Base-by-base conservation (phyloP, 352 stramenopile species). In the Globisporangium rhizosaccharum region DNA sequence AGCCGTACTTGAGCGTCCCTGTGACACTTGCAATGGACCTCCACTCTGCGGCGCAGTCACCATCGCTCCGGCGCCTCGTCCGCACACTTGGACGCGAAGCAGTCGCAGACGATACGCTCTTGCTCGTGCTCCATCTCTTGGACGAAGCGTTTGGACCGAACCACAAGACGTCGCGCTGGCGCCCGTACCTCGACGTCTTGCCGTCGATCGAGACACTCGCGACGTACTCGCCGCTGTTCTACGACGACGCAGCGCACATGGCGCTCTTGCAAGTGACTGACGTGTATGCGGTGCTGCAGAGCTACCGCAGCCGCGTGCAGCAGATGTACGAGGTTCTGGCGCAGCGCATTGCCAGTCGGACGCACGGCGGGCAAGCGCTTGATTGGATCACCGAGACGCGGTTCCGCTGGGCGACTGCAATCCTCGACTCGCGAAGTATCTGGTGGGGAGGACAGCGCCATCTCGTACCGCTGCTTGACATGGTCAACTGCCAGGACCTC, bases 381-480 rank as follows among this genome's bases (percentile, higher is more conserved):
- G 28, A 62, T 12, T 88, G 88, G 67, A 67, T 96, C 25, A 90
- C 80, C 0, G 64, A 71, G 42, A 56, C 71, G 20, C 68, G 70
- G 25, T 96, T 96, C 56, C 60, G 61, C 12, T 97, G 88, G 86
- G 92, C 88, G 6, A 83, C 73, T 36, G 79, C 81, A 11, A 90
- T 97, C 18, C 71, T 97, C 14, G 92, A 97, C 66, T 95, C 80
- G 12, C 82, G 94, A 37, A 90, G 75, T 51, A 98, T 98, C 71
- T 98, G 93, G 93, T 98, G 93, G 93, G 65, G 69, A 7, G 79
- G 87, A 3, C 66, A 92, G 49, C 78, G 90, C 14, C 90, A 98
- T 47, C 73, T 98, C 12, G 90, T 97, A 36, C 95, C 95, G 0
- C 70, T 98, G 63, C 76, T 98, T 8, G 95, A 98, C 66, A 90